Evolutionary conservation across 2,329 filamentous ascomycete species (phyloP).

Genomic region (Paraphoma chrysanthemicola): DNA sequence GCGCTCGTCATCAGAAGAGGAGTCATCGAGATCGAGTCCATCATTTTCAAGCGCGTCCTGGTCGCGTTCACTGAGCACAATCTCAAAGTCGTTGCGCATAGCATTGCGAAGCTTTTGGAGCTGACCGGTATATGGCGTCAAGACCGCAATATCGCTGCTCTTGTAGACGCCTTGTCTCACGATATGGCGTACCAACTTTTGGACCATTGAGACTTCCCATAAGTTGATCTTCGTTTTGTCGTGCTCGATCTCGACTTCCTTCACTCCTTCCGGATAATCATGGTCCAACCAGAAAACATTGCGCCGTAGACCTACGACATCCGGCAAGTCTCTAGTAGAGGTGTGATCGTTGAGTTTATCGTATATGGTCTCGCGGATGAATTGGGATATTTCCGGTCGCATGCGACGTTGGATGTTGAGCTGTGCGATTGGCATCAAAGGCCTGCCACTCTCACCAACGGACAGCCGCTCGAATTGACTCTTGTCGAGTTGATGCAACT

Average conservation of each 20-base stretch:
- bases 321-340: conserved; percentile 48
- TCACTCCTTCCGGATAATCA: conserved; percentile 51
- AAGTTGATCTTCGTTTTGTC: conserved; percentile 60
- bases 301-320: conserved; percentile 61
- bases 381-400: conserved; percentile 66
- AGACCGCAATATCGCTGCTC: conserved; percentile 69
- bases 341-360: conserved; percentile 61
- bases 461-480: conserved; percentile 69
- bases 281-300: conserved; percentile 71
- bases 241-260: conserved; percentile 13
- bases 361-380: conserved; percentile 67
- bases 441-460: conserved; percentile 24
- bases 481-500: conserved; percentile 62
- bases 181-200: conserved; percentile 69
- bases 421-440: conserved; percentile 31
- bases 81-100: conserved; percentile 61
- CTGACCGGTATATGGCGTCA: conserved; percentile 71
- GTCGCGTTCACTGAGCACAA: conserved; percentile 71
- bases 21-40: conserved; percentile 18
- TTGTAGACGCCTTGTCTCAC: conserved; percentile 69
- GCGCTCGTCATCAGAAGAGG: not conserved
- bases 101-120: conserved; percentile 58
- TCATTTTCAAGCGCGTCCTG: conserved; percentile 56
- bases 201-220: conserved; percentile 70
- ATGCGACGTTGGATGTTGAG: conserved; percentile 70